These are phyloP conservation scores for Jatropha multifida DNA, from an alignment of 441 rosid genomes.

Conservation along the genomic window DNA sequence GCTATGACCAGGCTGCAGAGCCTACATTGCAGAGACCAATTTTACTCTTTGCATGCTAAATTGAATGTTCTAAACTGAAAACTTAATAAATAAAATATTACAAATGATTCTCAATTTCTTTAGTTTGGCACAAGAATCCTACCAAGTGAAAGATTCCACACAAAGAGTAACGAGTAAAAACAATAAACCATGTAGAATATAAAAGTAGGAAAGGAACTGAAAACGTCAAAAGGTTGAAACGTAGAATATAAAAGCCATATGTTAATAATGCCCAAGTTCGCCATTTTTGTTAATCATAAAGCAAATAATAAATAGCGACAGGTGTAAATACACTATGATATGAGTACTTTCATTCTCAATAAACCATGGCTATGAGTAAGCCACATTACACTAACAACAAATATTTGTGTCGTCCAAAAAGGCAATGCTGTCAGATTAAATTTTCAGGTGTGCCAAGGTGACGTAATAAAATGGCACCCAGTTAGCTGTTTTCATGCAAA, in stretches of 20 bases:
- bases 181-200: no score
- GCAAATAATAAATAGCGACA: not conserved
- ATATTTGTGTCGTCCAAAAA: conserved; percentile 1
- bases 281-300: not conserved
- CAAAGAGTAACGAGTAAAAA: not conserved
- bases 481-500: conserved; percentile 6
- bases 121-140: not conserved
- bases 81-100: not conserved
- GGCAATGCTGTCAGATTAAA: not conserved
- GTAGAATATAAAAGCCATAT: not conserved
- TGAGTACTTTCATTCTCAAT: not conserved
- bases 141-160: not conserved
- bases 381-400: not conserved
- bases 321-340: not conserved
- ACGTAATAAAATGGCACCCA: not conserved
- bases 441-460: not conserved
- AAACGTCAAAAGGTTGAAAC: not conserved
- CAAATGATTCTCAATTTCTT: not conserved
- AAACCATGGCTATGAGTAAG: not conserved
- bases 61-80: not conserved
- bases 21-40: conserved; percentile 28
- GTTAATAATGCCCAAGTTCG: not conserved
- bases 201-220: not conserved
- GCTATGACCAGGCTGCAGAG: conserved; percentile 40
- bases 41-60: conserved; percentile 11